phyloP scores from a whole-genome alignment of 768 basidiomycete genomes.

The Kwoniella europaea region DNA sequence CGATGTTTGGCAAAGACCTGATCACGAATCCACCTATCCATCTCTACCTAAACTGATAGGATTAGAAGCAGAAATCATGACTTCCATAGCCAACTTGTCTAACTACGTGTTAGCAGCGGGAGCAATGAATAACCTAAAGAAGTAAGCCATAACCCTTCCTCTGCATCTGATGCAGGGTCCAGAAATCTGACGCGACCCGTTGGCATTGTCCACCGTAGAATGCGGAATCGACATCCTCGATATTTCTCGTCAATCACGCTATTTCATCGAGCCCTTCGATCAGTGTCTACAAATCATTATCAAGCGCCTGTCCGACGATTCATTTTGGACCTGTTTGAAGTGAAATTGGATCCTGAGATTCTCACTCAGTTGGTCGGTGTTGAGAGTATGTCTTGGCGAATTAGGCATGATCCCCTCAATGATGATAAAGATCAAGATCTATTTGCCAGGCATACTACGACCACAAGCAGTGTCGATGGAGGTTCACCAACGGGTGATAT shows the following conservation, averaged over 20 bases:
- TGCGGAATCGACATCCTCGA: conserved; percentile 63
- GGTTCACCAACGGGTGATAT: neutral
- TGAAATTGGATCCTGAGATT: conserved; percentile 64
- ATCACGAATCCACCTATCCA: conserved; percentile 8
- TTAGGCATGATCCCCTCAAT: neutral
- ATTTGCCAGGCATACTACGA: neutral
- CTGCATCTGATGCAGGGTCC: neutral
- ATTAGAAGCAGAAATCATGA: conserved; percentile 79
- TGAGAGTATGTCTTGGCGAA: conserved; percentile 5
- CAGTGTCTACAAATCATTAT: conserved; percentile 86
- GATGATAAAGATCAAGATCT: neutral
- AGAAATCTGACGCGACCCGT: no score
- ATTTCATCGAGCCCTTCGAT: conserved; percentile 82
- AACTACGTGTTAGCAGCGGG: conserved; percentile 96
- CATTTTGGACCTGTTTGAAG: conserved; percentile 87
- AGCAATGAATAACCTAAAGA: conserved; percentile 85
- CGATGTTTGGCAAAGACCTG: conserved; percentile 40
- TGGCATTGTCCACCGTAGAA: conserved; percentile 22
- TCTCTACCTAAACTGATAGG: conserved; percentile 59
- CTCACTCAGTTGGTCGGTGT: conserved; percentile 24
- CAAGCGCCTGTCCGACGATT: conserved; percentile 90
- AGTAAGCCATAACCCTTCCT: conserved; percentile 62
- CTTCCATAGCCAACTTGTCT: conserved; percentile 87
- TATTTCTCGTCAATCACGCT: conserved; percentile 79
- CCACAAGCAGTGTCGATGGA: neutral